Evolutionary conservation across 768 basidiomycete species (phyloP), one percentile per base, ranked within the genome.

Genomic region (Sarcodon aspratus): DNA sequence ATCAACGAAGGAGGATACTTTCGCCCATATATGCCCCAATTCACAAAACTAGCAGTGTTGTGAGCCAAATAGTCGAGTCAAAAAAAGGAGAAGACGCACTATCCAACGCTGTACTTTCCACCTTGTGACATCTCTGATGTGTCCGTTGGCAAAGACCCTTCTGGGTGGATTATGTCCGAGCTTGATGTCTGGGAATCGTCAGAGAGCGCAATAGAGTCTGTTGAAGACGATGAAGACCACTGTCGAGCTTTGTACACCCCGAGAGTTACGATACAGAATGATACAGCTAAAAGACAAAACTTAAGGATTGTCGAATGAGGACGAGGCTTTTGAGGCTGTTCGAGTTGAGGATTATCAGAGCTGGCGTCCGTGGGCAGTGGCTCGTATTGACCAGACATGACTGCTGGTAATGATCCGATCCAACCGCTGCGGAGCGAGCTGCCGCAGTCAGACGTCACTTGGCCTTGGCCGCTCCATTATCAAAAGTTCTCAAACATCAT

Each of bases 21-120:
- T 51, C 94, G 76, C 27, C 80, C 96, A 61, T 98, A 98, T 34
- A 98, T 97, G 6, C 91, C 94, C 93, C 92, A 85, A 54, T 42
- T 49, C 35, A 46, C 18, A 21, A 43, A 51, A 17, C 15, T 13
- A 17, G 15, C 21, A 52, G 11, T 15, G 17, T 35, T 48, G 17
- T 21, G 9, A 33, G 21, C 11, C n/a, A 18, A 10, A 51, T 33
- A n/a, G 10, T 9, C 6, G 9, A 35, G 33, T 33, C 36, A 42
- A 21, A 33, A 45, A 38, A 48, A 42, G n/a, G 48, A 44, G 45
- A 34, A 33, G 13, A 75, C 85, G 63, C 57, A 88, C 84, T 88
- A 89, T 72, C 85, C 86, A 55, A 89, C 76, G 52, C 82, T 87
- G 60, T 79, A 79, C 63, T 85, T 89, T 52, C 78, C 78, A 21